These are phyloP conservation scores for Ceratocystiopsis sp. DNA, from an alignment of 2,329 filamentous ascomycete species.

Conservation along the genomic window DNA sequence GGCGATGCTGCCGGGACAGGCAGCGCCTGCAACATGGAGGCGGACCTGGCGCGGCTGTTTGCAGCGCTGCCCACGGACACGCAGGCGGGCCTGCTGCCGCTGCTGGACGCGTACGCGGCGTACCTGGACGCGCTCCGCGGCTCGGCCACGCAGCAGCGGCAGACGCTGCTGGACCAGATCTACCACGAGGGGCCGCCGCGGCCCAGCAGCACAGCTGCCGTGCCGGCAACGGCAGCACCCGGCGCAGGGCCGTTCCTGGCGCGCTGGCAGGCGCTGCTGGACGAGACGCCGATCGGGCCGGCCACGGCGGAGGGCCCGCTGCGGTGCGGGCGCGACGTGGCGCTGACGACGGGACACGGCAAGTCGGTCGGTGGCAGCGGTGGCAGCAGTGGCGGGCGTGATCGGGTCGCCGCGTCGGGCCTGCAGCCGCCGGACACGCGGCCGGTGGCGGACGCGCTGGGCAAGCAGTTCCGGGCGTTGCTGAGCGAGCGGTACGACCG, in stretches of 20 bases:
- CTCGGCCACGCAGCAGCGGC: conserved; percentile 37
- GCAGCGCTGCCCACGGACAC: conserved; percentile 27
- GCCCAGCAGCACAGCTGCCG: too few species aligned
- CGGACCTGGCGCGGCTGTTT: conserved; percentile 25
- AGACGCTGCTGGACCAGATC: conserved; percentile 32
- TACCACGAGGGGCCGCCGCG: neutral
- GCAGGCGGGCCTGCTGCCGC: conserved; percentile 26
- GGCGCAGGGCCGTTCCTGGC: conserved; percentile 58
- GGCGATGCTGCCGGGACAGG: conserved; percentile 5
- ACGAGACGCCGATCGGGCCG: conserved; percentile 47
- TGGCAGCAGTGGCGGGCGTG: neutral
- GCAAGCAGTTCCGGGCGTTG: neutral
- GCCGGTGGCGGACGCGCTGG: conserved; percentile 3
- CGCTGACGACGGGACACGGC: conserved; percentile 9
- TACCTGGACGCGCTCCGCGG: conserved; percentile 41
- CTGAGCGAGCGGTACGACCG: too few species aligned
- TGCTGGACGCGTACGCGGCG: conserved; percentile 40
- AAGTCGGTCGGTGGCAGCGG: conserved; percentile 19
- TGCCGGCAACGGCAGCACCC: conserved; percentile 11
- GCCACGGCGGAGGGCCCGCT: conserved; percentile 31
- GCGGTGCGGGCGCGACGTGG: conserved; percentile 35
- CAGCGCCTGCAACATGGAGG: conserved; percentile 18
- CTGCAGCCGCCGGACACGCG: conserved; percentile 1
- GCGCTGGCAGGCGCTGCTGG: conserved; percentile 55
- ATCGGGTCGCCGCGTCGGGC: neutral